Evolutionary conservation across 306 rosid species (phyloP).

Genomic region (Gleditsia sinensis): DNA sequence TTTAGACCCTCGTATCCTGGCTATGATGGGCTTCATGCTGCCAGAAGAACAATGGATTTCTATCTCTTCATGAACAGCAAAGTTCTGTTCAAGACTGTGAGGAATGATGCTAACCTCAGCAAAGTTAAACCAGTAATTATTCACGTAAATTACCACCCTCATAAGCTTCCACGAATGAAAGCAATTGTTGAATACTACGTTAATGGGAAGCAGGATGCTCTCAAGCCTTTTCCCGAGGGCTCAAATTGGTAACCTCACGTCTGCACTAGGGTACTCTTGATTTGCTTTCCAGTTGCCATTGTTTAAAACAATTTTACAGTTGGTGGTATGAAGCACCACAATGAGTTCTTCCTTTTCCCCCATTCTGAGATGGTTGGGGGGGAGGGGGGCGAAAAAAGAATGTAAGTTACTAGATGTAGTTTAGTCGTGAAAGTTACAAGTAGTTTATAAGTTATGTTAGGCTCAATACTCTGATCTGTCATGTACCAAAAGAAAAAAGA

Average conservation of each 20-base stretch:
- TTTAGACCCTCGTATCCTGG: slow-evolving; percentile 2
- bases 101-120: neutral
- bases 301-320: neutral
- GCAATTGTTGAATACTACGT: slow-evolving; percentile 2
- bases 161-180: slow-evolving; percentile 1
- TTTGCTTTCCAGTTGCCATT: neutral
- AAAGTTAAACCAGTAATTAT: slow-evolving; percentile 1
- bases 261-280: too few species aligned
- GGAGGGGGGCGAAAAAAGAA: too few species aligned
- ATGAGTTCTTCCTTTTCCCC: too few species aligned
- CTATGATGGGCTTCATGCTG: slow-evolving; percentile 6
- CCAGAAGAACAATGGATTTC: slow-evolving; percentile 6
- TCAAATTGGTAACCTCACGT: neutral
- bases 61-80: slow-evolving; percentile 7
- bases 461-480: too few species aligned
- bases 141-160: slow-evolving; percentile 7
- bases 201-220: neutral
- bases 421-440: too few species aligned
- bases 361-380: too few species aligned
- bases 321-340: neutral
- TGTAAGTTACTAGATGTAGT: too few species aligned
- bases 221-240: slow-evolving; percentile 3
- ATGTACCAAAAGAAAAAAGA: too few species aligned
- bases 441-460: too few species aligned
- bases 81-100: slow-evolving; percentile 16